Percentiles rank a stretch among this genome's conserved stretches.
Evolutionary conservation across 2,329 filamentous ascomycete species (phyloP).

Genomic region (Penicillium hesseltinei): DNA sequence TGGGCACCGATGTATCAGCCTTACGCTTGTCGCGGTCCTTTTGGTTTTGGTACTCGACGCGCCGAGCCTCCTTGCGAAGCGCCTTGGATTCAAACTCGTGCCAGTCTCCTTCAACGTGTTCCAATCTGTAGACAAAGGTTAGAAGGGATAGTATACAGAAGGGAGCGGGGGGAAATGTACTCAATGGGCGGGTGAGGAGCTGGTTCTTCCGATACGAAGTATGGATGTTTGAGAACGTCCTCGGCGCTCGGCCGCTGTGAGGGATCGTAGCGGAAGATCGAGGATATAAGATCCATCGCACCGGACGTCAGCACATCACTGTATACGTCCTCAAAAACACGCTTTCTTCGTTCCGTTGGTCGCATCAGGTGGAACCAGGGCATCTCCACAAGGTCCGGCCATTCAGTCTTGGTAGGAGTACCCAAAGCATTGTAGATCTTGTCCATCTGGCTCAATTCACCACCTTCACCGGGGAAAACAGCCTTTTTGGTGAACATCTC

Average conservation of each 20-base stretch:
- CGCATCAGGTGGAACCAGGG: slow-evolving; percentile 94
- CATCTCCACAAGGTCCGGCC: slow-evolving; percentile 90
- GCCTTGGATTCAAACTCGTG: slow-evolving; percentile 98
- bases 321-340: slow-evolving; percentile 80
- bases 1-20: slow-evolving; percentile 34
- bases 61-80: slow-evolving; percentile 70
- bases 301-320: slow-evolving; percentile 71
- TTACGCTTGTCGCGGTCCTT: slow-evolving; percentile 49
- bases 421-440: slow-evolving; percentile 94
- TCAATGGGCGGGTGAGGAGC: slow-evolving; percentile 73
- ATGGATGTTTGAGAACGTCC: slow-evolving; percentile 80
- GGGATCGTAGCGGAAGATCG: slow-evolving; percentile 90
- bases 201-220: slow-evolving; percentile 83
- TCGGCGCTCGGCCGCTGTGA: slow-evolving; percentile 76
- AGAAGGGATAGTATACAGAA: not conserved
- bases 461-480: slow-evolving; percentile 92
- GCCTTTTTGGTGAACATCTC: slow-evolving; percentile 94
- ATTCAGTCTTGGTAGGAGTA: slow-evolving; percentile 78
- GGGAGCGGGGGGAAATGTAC: slow-evolving; percentile 51
- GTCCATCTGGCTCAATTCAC: slow-evolving; percentile 92
- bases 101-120: slow-evolving; percentile 87
- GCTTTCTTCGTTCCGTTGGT: slow-evolving; percentile 69
- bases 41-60: slow-evolving; percentile 46
- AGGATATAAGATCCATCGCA: slow-evolving; percentile 76
- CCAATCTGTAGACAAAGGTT: slow-evolving; percentile 56